Base-by-base conservation (phyloP, 1,284 basidiomycete species). In the Ceratobasidium sp. region DNA sequence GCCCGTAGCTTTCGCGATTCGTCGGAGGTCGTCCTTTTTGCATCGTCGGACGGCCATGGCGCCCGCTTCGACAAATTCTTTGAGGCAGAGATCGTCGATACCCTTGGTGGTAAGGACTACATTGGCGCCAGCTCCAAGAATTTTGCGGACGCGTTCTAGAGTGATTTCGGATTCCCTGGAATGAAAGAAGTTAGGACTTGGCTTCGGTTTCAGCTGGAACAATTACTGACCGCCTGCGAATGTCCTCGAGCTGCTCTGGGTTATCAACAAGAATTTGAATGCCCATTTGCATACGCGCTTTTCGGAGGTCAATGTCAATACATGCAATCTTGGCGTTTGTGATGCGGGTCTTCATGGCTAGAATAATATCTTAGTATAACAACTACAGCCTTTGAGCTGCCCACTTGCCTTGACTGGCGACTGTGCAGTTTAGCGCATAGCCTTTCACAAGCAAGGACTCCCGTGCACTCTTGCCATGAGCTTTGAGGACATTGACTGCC, bases 401-500 rank as follows among this genome's bases (percentile, higher is more conserved):
- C 32, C 32, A 79, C 84, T 65, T 77, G 95, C 95, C 96, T 87
- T 99, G 97, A 80, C 93, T 96, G 0, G 97, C 96, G 59, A 99
- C 96, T 16, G 97, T 99, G 84, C 97, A 99, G 82, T 99, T 99
- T 76, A 99, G 84, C 39, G 97, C 97, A 83, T 99, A 99, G 55
- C 97, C 97, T 79, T 94, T 94, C 74, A 99, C 92, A 79, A 93
- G 96, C 75, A 98, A 81, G 45, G 96, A 98, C 81, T 99, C 97
- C 76, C 96, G 88, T 28, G 96, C 95, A 80, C 94, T 97, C 82
- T 91, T 92, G 73, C 97, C 97, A 79, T 99, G 97, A 9, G 97
- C 97, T 83, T 99, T 99, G 78, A 99, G 86, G n/a, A 99, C 89
- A 79, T 99, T 99, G 76, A 99, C 97, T 1, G 97, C 97, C 84